A percentile compares a stretch with the other conserved stretches of the same genome.
These are phyloP conservation scores for Sclerotinia spermophila DNA, from an alignment of 2,329 filamentous ascomycete genomes.

Conservation along the genomic window DNA sequence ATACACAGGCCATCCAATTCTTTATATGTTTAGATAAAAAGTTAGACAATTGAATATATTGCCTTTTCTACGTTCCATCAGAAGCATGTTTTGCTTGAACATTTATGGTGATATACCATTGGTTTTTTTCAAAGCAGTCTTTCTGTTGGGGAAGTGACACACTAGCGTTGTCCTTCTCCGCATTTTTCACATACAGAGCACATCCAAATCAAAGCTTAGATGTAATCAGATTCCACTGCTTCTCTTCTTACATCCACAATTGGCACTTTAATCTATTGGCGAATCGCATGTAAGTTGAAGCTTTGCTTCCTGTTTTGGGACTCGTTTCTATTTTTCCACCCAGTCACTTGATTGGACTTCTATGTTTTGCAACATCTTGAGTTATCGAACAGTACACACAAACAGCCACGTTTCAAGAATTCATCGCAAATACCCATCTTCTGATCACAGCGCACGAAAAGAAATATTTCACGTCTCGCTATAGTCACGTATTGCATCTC, in stretches of 20 bases:
- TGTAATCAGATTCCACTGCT: neutral
- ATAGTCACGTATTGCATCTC: neutral
- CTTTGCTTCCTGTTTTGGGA: neutral
- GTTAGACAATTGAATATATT: neutral
- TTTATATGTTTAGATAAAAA: neutral
- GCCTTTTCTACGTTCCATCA: neutral
- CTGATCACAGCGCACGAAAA: neutral
- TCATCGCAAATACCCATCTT: neutral
- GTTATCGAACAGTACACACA: neutral
- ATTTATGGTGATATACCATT: neutral
- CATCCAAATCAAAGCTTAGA: neutral
- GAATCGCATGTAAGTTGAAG: neutral
- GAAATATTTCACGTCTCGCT: neutral
- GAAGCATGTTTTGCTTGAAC: neutral
- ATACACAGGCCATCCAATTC: neutral
- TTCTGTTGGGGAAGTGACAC: neutral
- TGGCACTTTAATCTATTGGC: neutral
- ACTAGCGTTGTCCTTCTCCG: neutral
- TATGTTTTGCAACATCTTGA: neutral
- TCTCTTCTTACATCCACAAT: neutral
- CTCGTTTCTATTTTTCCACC: neutral
- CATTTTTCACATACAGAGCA: neutral
- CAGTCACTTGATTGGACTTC: neutral
- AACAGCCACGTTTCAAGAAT: neutral
- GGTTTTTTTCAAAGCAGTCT: neutral